Evolutionary conservation across 2,329 filamentous ascomycete genomes (phyloP), one percentile per base, ranked within the genome.

Genomic region (Dryadomyces quercus-mongolicae): DNA sequence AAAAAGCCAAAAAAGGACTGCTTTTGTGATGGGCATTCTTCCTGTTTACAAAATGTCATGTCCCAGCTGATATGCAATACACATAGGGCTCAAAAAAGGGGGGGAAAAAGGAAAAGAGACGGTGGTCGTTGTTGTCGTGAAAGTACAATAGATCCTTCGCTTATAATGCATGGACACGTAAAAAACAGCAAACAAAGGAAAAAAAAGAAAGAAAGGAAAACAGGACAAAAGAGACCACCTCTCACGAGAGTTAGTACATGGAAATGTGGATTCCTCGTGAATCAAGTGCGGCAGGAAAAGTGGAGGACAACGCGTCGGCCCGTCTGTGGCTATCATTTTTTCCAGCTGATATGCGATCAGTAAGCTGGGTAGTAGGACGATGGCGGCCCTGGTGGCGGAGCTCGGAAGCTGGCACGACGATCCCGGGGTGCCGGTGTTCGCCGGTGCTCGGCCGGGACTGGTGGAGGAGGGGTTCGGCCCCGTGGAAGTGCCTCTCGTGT

Each of bases 391-490:
- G 48, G 55, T 42, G 57, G 55, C 5, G 57, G 57, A 34, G 45
- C 57, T 18, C 55, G 53, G 56, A 43, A 60, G 16, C 42, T 21
- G 2, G 51, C 12, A 13, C 58, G 55, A 25, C 57, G 54, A 25
- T 55, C 49, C 36, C 45, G 53, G 2, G 54, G 50, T 16, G 49
- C 53, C 1, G 59, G 59, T 1, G 57, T 60, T 9, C 59, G 51
- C 46, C 56, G 49, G 22, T 55, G 49, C 31, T 51, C 49, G 38
- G 49, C 13, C 21, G 49, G 49, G 9, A 52, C 22, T 15, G 51
- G 53, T 5, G 59, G 56, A 18, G 59, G 59, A 15, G 60, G 57
- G 9, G 60, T 59, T n/a, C 58, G 56, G 20, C 54, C 50, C 2
- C 50, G 50, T 13, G 44, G 44, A 10, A 46, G 44, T 5, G 44